A percentile compares a stretch with the other conserved stretches of the same genome.
These are phyloP conservation scores for Pleurostoma richardsiae DNA, from an alignment of 2,329 filamentous ascomycete genomes.

Conservation along the genomic window DNA sequence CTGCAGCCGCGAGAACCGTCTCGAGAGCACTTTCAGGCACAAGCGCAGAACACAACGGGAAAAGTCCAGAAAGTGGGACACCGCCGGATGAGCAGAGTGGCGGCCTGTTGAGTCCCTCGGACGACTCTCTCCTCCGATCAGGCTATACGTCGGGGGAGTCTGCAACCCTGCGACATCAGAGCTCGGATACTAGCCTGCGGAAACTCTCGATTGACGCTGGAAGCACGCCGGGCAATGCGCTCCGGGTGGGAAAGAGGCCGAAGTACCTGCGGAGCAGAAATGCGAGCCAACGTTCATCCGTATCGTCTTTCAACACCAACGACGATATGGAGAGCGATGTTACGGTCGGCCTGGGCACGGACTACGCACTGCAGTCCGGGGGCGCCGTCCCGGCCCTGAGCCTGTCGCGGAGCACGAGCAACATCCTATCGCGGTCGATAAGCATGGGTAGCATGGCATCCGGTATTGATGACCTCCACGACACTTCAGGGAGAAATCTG, in stretches of 20 bases:
- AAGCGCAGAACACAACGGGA: slow-evolving; percentile 15
- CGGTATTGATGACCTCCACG: slow-evolving; percentile 55
- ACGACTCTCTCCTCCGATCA: slow-evolving; percentile 26
- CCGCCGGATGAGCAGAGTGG: slow-evolving; percentile 15
- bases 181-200: slow-evolving; percentile 24
- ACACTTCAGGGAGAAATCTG: slow-evolving; percentile 40
- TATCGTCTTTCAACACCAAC: slow-evolving; percentile 53
- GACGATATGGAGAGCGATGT: slow-evolving; percentile 68
- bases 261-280: slow-evolving; percentile 55
- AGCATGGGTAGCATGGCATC: slow-evolving; percentile 90
- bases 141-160: slow-evolving; percentile 16
- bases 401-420: slow-evolving; percentile 44
- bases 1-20: slow-evolving; percentile 47
- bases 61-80: slow-evolving; percentile 11
- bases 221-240: slow-evolving; percentile 38
- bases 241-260: slow-evolving; percentile 42
- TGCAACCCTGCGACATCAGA: slow-evolving; percentile 21
- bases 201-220: slow-evolving; percentile 34
- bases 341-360: slow-evolving; percentile 61
- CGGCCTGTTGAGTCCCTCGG: slow-evolving; percentile 6
- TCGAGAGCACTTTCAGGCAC: slow-evolving; percentile 46
- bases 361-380: slow-evolving; percentile 79
- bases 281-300: slow-evolving; percentile 54
- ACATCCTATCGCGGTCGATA: slow-evolving; percentile 65
- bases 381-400: slow-evolving; percentile 60